These are phyloP conservation scores for Acorus gramineus DNA, from an alignment of 106 monocot genomes.

Conservation along the genomic window DNA sequence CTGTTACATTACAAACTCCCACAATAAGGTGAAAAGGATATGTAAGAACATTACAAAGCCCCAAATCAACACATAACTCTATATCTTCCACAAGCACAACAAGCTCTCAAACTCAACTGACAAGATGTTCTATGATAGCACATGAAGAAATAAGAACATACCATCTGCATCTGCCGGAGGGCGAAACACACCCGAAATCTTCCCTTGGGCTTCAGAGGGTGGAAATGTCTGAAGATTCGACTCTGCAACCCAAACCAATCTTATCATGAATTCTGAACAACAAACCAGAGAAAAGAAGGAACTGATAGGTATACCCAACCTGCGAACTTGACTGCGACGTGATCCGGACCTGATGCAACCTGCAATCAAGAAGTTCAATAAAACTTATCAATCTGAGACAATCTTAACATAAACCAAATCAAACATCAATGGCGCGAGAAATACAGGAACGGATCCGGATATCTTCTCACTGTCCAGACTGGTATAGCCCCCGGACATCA, in stretches of 20 bases:
- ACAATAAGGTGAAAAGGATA: too few species aligned
- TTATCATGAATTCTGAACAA: neutral
- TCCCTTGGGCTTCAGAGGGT: conserved; percentile 47
- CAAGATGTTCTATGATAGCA: too few species aligned
- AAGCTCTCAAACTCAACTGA: too few species aligned
- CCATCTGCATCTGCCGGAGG: conserved; percentile 82
- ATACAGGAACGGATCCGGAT: conserved; percentile 68
- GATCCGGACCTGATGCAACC: conserved; percentile 43
- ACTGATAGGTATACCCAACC: conserved; percentile 25
- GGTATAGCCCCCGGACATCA: conserved; percentile 77
- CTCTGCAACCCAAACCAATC: conserved; percentile 23
- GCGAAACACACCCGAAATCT: conserved; percentile 44
- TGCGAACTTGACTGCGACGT: conserved; percentile 42
- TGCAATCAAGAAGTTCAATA: conserved; percentile 9
- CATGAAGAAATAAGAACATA: conserved; percentile 7
- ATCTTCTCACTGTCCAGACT: conserved; percentile 61
- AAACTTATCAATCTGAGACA: conserved; percentile 7
- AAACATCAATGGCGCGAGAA: neutral
- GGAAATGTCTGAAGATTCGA: conserved; percentile 75
- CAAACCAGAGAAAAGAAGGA: neutral
- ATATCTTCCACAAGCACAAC: too few species aligned
- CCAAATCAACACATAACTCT: too few species aligned
- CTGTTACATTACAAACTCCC: too few species aligned
- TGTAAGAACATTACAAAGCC: too few species aligned
- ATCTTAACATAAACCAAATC: conserved; percentile 1